Base-by-base conservation (phyloP, 2,329 filamentous ascomycete genomes). In the Tothia fuscella region DNA sequence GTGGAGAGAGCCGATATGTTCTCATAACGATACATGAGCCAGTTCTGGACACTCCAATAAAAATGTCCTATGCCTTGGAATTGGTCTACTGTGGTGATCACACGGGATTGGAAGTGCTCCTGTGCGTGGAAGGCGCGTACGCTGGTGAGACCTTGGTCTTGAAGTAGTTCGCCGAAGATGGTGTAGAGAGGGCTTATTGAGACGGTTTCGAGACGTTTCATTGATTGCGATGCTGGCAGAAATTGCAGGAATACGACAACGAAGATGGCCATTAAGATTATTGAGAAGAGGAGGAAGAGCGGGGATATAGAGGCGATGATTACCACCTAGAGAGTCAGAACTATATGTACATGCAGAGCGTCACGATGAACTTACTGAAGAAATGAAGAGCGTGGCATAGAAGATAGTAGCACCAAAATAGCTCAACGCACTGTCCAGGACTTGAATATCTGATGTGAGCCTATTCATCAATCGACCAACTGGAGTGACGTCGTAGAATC, bases 21-120 rank as follows among this genome's bases (percentile, higher is more conserved):
- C 50, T 85, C 80, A 42, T 91, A 89, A 9, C 87, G 78, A 53
- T 82, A 86, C 56, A 79, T 78, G 2, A 94, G 68, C 87, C 87
- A 94, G 6, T 78, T 76, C 49, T 93, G 85, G 30, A 93, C 69
- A 7, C 13, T 28, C 82, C 87, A 94, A 62, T 93, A 94, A 62
- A 93, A 93, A 57, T 95, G 88, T 53, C 94, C 88, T 72, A 93
- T 91, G 56, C 86, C 86, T 57, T 94, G 88, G 55, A 94, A 94
- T n/a, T 78, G 78, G 54, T 94, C 87, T 0, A 87, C 85, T 0
- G 87, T 86, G 2, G 72, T 66, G 26, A 95, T 79, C 39, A 93
- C 84, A 38, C 80, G 74, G 47, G 78, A 73, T 54, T 93, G 84
- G 53, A 94, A 94, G 40, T 81, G 78, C 3, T 72, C 64, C 50